Conservation (phyloP, 2,329 filamentous ascomycete genomes). For the Dactylellina parvicollis region DNA sequence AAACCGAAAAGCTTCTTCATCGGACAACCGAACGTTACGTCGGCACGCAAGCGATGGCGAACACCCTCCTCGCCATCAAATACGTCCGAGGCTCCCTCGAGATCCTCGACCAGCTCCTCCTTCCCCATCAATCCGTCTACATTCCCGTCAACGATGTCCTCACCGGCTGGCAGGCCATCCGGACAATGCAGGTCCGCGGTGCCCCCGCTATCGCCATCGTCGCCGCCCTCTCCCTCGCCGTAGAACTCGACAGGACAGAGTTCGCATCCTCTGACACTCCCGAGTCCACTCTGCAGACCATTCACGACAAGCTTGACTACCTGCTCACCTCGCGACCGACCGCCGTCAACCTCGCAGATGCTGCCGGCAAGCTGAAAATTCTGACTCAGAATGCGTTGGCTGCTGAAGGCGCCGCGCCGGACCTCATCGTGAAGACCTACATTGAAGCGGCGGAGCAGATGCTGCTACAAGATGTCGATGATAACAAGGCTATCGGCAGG, state of each 20-base stretch:
- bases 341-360: conserved; percentile 92
- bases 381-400: conserved; percentile 64
- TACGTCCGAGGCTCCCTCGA: conserved; percentile 75
- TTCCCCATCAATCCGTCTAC: conserved; percentile 83
- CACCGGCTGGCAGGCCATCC: conserved; percentile 84
- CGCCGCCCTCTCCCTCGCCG: conserved; percentile 86
- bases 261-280: conserved; percentile 58
- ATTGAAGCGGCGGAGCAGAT: conserved; percentile 85
- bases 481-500: conserved; percentile 85
- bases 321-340: conserved; percentile 89
- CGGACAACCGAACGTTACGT: too few species aligned
- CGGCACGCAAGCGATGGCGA: too few species aligned
- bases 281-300: conserved; percentile 71
- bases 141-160: conserved; percentile 75
- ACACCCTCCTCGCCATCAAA: conserved; percentile 76
- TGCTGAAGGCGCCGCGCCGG: conserved; percentile 61
- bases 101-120: conserved; percentile 83
- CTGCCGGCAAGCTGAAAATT: conserved; percentile 79
- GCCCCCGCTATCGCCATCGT: conserved; percentile 98
- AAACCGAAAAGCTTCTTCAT: too few species aligned
- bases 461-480: conserved; percentile 83
- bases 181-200: conserved; percentile 79
- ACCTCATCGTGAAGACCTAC: conserved; percentile 73
- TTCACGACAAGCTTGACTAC: conserved; percentile 81
- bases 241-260: conserved; percentile 73